phyloP scores from a whole-genome alignment of 179 eudicot species.

The Drosera spatulata region DNA sequence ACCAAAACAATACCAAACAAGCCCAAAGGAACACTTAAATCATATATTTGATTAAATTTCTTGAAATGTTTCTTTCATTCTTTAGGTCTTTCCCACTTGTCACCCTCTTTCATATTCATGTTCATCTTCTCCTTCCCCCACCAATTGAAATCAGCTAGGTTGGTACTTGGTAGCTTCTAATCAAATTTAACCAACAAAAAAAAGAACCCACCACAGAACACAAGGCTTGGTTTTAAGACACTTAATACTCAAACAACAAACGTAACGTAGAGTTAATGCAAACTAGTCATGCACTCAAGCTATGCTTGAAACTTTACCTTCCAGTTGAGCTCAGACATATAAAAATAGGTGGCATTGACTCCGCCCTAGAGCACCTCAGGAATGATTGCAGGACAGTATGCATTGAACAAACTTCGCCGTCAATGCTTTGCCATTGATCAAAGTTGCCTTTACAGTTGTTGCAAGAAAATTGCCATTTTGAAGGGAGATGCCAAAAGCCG shows the following conservation, averaged over 20 bases:
- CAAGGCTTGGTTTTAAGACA: too few relatives aligned
- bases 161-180: too few relatives aligned
- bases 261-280: too few relatives aligned
- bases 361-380: constrained; percentile 18
- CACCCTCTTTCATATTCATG: background rate
- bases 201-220: too few relatives aligned
- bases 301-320: constrained; percentile 28
- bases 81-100: background rate
- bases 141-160: too few relatives aligned
- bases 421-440: constrained; percentile 16
- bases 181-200: too few relatives aligned
- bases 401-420: constrained; percentile 32
- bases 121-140: background rate
- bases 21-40: too few relatives aligned
- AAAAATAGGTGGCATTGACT: constrained; percentile 47
- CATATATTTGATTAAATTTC: too few relatives aligned
- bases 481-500: constrained; percentile 91
- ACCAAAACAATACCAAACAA: too few relatives aligned
- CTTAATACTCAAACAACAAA: too few relatives aligned
- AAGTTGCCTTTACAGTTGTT: constrained; percentile 38
- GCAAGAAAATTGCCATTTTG: constrained; percentile 87
- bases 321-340: constrained; percentile 75
- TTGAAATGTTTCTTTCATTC: background rate
- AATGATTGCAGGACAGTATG: constrained; percentile 47
- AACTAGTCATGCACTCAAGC: too few relatives aligned